Percentiles rank a stretch among this genome's conserved stretches.
Conservation (phyloP, 2,329 filamentous ascomycete genomes). For the Biscogniauxia marginata region DNA sequence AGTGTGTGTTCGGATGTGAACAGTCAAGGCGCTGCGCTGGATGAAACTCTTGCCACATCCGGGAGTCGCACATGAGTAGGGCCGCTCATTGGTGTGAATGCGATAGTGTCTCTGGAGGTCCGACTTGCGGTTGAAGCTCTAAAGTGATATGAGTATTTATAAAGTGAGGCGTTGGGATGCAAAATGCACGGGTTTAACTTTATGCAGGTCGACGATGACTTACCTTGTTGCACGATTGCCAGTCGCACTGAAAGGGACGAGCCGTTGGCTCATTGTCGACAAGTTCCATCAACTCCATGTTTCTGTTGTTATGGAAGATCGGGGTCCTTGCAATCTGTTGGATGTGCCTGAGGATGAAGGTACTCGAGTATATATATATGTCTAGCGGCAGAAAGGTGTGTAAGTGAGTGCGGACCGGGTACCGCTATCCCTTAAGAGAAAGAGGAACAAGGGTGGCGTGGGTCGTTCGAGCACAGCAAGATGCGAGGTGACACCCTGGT, state of each 20-base stretch:
- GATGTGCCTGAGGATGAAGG: neutral
- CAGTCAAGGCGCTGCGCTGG: conserved; percentile 67
- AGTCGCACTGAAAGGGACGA: conserved; percentile 64
- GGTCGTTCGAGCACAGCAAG: conserved; percentile 30
- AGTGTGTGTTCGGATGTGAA: conserved; percentile 69
- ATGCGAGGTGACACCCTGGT: conserved; percentile 32
- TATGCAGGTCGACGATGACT: conserved; percentile 19
- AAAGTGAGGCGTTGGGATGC: neutral
- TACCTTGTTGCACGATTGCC: conserved; percentile 62
- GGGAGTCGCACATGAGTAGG: conserved; percentile 59
- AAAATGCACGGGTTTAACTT: neutral
- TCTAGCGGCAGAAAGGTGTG: conserved; percentile 17
- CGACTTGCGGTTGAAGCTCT: conserved; percentile 72
- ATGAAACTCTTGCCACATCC: conserved; percentile 71
- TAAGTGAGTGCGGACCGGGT: conserved; percentile 25
- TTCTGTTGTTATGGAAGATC: conserved; percentile 23
- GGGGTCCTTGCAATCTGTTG: conserved; percentile 11
- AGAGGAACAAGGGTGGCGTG: conserved; percentile 24
- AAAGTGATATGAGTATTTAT: conserved; percentile 12
- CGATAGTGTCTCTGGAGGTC: conserved; percentile 69
- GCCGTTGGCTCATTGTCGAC: conserved; percentile 62
- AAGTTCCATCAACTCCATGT: conserved; percentile 64
- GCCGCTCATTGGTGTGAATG: conserved; percentile 70
- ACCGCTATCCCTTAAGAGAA: conserved; percentile 20
- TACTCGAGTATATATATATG: conserved; percentile 29